phyloP scores from a whole-genome alignment of 352 stramenopile genomes.

The Pythium periplocum region DNA sequence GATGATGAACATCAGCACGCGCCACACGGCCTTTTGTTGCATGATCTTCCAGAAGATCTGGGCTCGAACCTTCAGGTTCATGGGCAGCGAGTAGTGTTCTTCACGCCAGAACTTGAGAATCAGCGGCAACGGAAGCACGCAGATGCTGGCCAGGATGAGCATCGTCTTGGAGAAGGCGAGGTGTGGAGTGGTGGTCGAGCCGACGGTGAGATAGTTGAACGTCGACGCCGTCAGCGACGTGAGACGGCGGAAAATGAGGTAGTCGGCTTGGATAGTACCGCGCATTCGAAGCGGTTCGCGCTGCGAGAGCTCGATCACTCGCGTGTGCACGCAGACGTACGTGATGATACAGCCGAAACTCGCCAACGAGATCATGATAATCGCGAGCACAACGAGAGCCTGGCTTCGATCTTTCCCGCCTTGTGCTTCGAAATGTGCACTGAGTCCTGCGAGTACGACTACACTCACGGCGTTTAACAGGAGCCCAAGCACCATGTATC shows the following conservation, averaged over 20 bases:
- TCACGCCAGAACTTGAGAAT: conserved; percentile 58
- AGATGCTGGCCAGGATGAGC: conserved; percentile 49
- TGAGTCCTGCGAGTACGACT: conserved; percentile 49
- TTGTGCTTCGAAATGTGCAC: conserved; percentile 35
- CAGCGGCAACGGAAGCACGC: conserved; percentile 39
- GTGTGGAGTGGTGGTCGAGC: conserved; percentile 25
- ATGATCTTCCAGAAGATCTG: conserved; percentile 75
- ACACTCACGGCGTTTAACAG: conserved; percentile 54
- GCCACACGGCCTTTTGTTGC: conserved; percentile 71
- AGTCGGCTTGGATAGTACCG: conserved; percentile 48
- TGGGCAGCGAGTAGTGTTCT: conserved; percentile 58
- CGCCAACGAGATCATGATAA: conserved; percentile 36
- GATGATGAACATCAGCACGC: conserved; percentile 56
- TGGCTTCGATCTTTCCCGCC: conserved; percentile 20
- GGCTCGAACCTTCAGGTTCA: conserved; percentile 50
- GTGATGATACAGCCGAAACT: conserved; percentile 66
- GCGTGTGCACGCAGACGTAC: conserved; percentile 57
- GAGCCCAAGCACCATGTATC: conserved; percentile 87
- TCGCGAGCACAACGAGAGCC: conserved; percentile 25
- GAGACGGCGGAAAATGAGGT: conserved; percentile 55
- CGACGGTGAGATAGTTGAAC: conserved; percentile 46
- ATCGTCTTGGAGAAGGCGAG: conserved; percentile 37
- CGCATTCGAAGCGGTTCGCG: conserved; percentile 49
- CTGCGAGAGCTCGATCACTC: conserved; percentile 59
- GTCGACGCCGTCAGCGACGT: conserved; percentile 47